Evolutionary conservation across 2,329 filamentous ascomycete species (phyloP).

Genomic region (Alternaria ventricosa): DNA sequence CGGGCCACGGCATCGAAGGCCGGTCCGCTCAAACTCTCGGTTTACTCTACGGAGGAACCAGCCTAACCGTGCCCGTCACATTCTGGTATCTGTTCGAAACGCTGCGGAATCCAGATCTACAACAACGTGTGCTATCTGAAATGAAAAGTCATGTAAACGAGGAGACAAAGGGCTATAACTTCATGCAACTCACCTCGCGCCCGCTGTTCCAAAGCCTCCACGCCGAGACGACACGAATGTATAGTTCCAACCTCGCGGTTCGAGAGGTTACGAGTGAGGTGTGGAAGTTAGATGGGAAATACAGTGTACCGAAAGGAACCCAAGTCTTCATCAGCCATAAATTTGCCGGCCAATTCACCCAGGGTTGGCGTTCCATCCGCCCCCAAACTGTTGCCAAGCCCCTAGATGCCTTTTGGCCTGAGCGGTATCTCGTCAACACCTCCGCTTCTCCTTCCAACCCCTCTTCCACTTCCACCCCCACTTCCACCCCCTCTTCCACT

Average conservation of each 20-base stretch:
- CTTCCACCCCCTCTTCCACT: too few species aligned
- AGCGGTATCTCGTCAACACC: conserved; percentile 14
- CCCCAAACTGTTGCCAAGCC: conserved; percentile 4
- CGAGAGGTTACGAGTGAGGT: conserved; percentile 7
- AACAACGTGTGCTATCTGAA: background rate
- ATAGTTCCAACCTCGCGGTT: conserved; percentile 10
- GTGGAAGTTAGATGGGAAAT: conserved; percentile 19
- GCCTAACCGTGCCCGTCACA: conserved; percentile 16
- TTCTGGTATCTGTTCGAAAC: conserved; percentile 28
- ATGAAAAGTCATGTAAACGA: background rate
- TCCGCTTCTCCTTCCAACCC: background rate
- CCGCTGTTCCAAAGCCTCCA: conserved; percentile 25
- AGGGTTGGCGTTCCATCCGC: conserved; percentile 2
- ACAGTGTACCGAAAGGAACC: conserved; percentile 15
- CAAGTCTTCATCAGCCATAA: conserved; percentile 17
- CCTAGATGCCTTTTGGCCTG: conserved; percentile 19
- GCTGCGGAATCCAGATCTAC: conserved; percentile 1
- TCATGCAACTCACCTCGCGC: conserved; percentile 14
- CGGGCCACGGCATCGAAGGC: conserved; percentile 15
- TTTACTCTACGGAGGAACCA: conserved; percentile 21
- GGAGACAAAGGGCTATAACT: conserved; percentile 1
- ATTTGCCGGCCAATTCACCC: conserved; percentile 9
- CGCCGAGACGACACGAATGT: conserved; percentile 18
- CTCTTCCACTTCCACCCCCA: too few species aligned
- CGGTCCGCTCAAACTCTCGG: conserved; percentile 22